These are phyloP conservation scores for Trichosporon coremiiforme DNA, from an alignment of 1,284 basidiomycete genomes.

Conservation along the genomic window DNA sequence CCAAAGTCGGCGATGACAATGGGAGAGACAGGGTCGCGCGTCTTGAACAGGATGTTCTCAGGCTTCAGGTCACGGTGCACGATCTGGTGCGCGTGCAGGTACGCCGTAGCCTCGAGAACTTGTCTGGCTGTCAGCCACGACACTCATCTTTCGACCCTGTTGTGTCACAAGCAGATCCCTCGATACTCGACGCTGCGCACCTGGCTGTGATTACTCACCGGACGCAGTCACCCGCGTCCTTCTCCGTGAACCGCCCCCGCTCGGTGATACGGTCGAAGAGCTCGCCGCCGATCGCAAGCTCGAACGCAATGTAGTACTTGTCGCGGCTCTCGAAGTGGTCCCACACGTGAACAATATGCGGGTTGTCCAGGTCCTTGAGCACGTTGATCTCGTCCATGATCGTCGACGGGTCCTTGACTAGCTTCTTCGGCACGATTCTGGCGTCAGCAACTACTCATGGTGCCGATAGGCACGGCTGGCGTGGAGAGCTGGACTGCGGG, in stretches of 20 bases:
- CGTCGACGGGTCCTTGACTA: constrained; percentile 81
- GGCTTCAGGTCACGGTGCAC: constrained; percentile 94
- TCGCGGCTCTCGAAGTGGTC: constrained; percentile 78
- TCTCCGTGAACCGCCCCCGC: constrained; percentile 85
- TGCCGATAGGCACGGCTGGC: no score
- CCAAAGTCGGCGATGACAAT: constrained; percentile 96
- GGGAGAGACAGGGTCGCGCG: constrained; percentile 69
- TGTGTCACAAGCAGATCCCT: no score
- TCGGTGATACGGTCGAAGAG: constrained; percentile 81
- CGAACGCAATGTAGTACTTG: constrained; percentile 89
- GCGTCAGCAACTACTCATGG: no score
- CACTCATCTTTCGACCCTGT: no score
- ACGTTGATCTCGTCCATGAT: constrained; percentile 91
- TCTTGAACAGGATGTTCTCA: constrained; percentile 91
- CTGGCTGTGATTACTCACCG: constrained; percentile 63
- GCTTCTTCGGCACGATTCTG: constrained; percentile 88
- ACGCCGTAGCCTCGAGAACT: constrained; percentile 75
- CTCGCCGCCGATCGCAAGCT: constrained; percentile 86
- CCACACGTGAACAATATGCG: constrained; percentile 72
- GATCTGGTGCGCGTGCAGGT: constrained; percentile 82
- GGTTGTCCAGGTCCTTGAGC: constrained; percentile 79
- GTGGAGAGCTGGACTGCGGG: no score
- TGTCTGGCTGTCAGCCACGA: constrained; percentile 37
- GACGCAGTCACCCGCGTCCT: constrained; percentile 75
- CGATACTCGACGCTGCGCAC: no score